These are phyloP conservation scores for Neonectria faginata DNA, from an alignment of 2,329 filamentous ascomycete genomes.

Conservation along the genomic window DNA sequence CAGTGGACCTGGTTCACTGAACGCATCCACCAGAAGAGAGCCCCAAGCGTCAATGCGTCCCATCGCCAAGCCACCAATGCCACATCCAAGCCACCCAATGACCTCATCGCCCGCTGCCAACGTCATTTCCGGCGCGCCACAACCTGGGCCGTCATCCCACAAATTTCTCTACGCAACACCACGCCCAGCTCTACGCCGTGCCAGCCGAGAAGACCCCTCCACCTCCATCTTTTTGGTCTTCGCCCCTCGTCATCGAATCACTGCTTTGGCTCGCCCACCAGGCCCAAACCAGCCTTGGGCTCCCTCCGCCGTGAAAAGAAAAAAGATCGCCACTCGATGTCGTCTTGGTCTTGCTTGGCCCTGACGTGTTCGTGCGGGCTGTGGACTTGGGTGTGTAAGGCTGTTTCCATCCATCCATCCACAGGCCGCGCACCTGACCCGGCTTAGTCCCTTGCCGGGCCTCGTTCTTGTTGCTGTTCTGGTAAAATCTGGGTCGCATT, in stretches of 20 bases:
- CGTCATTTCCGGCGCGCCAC: conserved; percentile 20
- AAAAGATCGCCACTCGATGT: not conserved
- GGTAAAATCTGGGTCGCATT: conserved; percentile 5
- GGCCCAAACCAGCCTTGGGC: not conserved
- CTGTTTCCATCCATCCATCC: conserved; percentile 1
- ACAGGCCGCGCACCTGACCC: conserved; percentile 7
- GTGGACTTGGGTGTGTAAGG: not conserved
- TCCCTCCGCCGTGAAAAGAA: not conserved
- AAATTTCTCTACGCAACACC: not conserved
- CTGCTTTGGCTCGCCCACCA: not conserved
- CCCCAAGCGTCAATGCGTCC: not conserved
- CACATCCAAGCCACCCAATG: conserved; percentile 27
- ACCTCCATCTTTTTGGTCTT: not conserved
- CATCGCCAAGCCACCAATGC: conserved; percentile 18
- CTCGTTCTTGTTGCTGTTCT: not conserved
- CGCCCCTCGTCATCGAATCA: conserved; percentile 21
- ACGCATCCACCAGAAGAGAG: not conserved
- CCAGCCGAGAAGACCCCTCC: conserved; percentile 4
- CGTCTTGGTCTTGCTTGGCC: conserved; percentile 18
- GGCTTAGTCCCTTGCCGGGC: not conserved
- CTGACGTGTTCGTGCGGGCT: conserved; percentile 16
- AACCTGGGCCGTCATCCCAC: conserved; percentile 5
- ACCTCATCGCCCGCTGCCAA: conserved; percentile 22
- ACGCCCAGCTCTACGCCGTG: conserved; percentile 5
- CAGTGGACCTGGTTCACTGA: not conserved